These are phyloP conservation scores for Rhynchosporium secalis DNA, from an alignment of 2,329 filamentous ascomycete genomes.

Conservation along the genomic window DNA sequence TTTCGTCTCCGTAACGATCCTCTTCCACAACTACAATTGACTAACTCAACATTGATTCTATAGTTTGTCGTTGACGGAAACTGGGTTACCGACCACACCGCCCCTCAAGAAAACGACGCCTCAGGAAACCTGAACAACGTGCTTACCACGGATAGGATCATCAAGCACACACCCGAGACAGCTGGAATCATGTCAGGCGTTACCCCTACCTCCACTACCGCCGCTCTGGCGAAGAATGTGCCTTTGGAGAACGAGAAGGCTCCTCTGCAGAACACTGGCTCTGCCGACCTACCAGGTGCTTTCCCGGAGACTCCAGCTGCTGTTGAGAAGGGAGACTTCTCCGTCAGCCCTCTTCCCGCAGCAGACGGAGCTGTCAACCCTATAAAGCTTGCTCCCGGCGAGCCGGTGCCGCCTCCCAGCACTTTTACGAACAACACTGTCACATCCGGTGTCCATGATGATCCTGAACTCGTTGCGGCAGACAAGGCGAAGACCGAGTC, in stretches of 20 bases:
- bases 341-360: conserved; percentile 63
- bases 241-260: conserved; percentile 54
- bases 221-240: conserved; percentile 65
- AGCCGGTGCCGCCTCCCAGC: conserved; percentile 71
- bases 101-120: conserved; percentile 79
- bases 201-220: conserved; percentile 70
- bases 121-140: conserved; percentile 92
- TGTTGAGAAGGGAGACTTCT: conserved; percentile 45
- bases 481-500: conserved; percentile 38
- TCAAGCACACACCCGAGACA: conserved; percentile 48
- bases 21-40: conserved; percentile 3
- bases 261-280: conserved; percentile 34
- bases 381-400: conserved; percentile 74
- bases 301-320: conserved; percentile 71
- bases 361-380: conserved; percentile 73
- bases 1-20: neutral
- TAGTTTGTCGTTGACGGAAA: conserved; percentile 94
- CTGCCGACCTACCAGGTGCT: conserved; percentile 60
- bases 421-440: conserved; percentile 66
- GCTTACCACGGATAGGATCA: conserved; percentile 71
- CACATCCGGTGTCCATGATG: conserved; percentile 73
- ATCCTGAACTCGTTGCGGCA: conserved; percentile 73
- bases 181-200: conserved; percentile 63
- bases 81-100: conserved; percentile 82
- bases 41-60: conserved; percentile 16